Base-by-base conservation (phyloP, 2,329 filamentous ascomycete genomes). In the Orbilia javanica region DNA sequence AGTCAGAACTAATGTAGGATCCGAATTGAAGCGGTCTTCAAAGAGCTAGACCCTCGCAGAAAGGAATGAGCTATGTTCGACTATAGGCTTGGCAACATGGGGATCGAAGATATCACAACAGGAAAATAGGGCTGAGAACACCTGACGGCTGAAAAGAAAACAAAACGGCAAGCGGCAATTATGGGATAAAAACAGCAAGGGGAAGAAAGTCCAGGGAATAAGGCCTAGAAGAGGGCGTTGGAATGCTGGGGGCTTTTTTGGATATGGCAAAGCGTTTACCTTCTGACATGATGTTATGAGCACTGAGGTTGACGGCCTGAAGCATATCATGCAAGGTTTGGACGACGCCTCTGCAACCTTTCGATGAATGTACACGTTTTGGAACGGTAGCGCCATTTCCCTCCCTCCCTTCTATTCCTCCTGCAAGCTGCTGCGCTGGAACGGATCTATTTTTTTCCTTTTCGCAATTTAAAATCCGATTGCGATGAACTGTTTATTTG, bases 251-350 rank as follows among this genome's bases (percentile, higher is more conserved):
- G 6, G 48, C 22, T 34, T n/a, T 36, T 76, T 55, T 73, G 42
- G 15, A 75, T 31, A 70, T 72, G 29, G 46, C 46, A 76, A 78
- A 68, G 79, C 70, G 46, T 48, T 34, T 79, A 96, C 94, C 89
- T 95, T 96, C 82, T 93, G 94, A 82, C 96, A 94, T 0, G 92
- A 89, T 7, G 94, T 96, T 81, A 97, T 93, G 68, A 99, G 87
- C 18, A 98, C 95, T 80, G 91, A 96, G 5, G 91, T 90, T 75
- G 91, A 93, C 7, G 92, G 92, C 85, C 96, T 97, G 86, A 91
- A 96, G 87, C 96, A 98, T 79, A 98, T 90, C 84, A 93, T 92
- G 85, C 96, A 99, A 62, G 93, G 87, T 84, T 93, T 97, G 11
- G 93, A 88, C 0, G 91, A 88, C n/a, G 90, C 48, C 52, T 79